These are phyloP conservation scores for Zoysia pacifica DNA, from an alignment of 176 grass and related monocot species.

Conservation along the genomic window DNA sequence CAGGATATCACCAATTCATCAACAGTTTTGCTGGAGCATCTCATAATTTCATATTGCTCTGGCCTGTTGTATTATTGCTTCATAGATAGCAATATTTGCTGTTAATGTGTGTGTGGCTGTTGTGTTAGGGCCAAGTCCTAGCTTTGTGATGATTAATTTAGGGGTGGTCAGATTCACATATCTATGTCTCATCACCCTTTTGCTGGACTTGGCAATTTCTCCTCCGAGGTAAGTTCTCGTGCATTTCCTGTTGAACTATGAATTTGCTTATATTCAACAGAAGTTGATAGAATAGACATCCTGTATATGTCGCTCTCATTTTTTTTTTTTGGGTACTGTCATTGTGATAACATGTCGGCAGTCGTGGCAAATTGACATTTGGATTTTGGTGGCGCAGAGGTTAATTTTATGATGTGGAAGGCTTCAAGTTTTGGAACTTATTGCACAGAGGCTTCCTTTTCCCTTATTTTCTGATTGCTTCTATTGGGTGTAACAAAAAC, in stretches of 20 bases:
- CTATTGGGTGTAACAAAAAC: too few relatives aligned
- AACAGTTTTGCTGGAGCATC: conserved; percentile 51
- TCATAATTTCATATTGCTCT: conserved; percentile 55
- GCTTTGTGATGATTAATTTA: conserved; percentile 61
- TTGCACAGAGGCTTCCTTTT: too few relatives aligned
- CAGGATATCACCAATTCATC: conserved; percentile 55
- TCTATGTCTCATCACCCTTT: conserved; percentile 61
- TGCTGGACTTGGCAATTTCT: conserved; percentile 49
- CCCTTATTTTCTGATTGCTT: too few relatives aligned
- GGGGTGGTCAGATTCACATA: conserved; percentile 66
- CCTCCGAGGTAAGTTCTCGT: conserved; percentile 35
- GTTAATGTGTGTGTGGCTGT: conserved; percentile 35
- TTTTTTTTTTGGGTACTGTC: not conserved
- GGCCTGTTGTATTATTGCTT: conserved; percentile 66
- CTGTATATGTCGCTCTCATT: not conserved
- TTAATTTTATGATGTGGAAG: too few relatives aligned
- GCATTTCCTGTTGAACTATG: conserved; percentile 38
- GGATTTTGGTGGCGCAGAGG: not conserved
- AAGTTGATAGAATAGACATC: conserved; percentile 43
- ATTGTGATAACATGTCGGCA: not conserved
- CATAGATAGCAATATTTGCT: conserved; percentile 64
- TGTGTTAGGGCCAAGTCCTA: conserved; percentile 72
- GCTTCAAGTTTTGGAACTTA: too few relatives aligned
- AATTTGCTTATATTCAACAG: conserved; percentile 41
- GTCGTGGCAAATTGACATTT: not conserved